phyloP scores from a whole-genome alignment of 176 grass and related monocot genomes.

The Phyllostachys edulis region DNA sequence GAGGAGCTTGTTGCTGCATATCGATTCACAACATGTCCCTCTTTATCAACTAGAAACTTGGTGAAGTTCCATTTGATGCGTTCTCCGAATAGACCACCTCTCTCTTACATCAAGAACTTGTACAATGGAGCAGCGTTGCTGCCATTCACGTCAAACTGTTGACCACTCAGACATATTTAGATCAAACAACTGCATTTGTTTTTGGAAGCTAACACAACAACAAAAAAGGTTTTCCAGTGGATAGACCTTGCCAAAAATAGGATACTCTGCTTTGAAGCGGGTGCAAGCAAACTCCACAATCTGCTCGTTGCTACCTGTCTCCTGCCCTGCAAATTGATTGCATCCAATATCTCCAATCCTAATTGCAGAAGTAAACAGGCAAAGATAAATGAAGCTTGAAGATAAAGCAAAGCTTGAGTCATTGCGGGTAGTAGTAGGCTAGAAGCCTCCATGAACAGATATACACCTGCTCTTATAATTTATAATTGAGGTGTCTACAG shows the following conservation, averaged over 20 bases:
- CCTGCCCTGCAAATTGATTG: constrained; percentile 60
- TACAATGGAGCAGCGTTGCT: constrained; percentile 51
- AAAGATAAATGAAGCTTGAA: constrained; percentile 22
- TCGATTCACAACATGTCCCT: constrained; percentile 49
- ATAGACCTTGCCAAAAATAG: constrained; percentile 60
- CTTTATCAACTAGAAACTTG: constrained; percentile 60
- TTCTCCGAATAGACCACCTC: constrained; percentile 48
- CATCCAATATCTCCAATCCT: constrained; percentile 60
- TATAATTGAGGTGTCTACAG: neutral
- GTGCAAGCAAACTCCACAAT: constrained; percentile 60
- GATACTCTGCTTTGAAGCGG: constrained; percentile 52
- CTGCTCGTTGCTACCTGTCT: constrained; percentile 51
- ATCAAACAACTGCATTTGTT: neutral
- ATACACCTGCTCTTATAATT: neutral
- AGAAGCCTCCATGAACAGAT: neutral
- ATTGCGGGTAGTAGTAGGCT: neutral
- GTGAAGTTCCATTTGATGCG: constrained; percentile 69
- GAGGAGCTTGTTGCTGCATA: constrained; percentile 56
- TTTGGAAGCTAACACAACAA: neutral
- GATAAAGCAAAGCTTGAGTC: neutral
- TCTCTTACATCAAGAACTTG: constrained; percentile 54
- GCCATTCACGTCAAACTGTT: constrained; percentile 63
- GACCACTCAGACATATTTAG: neutral
- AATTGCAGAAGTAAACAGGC: neutral
- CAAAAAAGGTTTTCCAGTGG: neutral